A percentile compares a stretch with the other conserved stretches of the same genome.
Evolutionary conservation across 2,329 filamentous ascomycete species (phyloP).

Genomic region (Aspergillus hiratsukae): DNA sequence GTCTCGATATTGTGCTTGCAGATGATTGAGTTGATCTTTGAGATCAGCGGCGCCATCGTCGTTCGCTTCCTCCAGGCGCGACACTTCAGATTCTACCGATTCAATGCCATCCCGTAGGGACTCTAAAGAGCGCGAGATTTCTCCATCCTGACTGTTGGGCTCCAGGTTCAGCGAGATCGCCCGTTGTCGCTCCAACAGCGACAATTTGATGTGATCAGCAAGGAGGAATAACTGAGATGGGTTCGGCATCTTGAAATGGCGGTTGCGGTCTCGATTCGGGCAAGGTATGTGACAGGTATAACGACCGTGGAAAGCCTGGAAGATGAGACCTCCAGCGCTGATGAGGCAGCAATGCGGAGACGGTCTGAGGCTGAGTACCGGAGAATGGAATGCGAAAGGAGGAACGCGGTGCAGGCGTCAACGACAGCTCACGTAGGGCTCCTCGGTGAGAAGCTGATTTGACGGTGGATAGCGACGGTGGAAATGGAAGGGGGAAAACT

Average conservation of each 20-base stretch:
- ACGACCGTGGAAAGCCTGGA: background rate
- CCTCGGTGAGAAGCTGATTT: background rate
- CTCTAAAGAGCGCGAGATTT: slow-evolving; percentile 83
- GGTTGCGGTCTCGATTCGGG: background rate
- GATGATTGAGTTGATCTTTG: slow-evolving; percentile 60
- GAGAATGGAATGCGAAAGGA: background rate
- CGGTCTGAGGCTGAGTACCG: background rate
- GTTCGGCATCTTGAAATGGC: slow-evolving; percentile 45
- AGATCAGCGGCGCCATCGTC: slow-evolving; percentile 51
- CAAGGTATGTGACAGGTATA: background rate
- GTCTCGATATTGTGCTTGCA: slow-evolving; percentile 71
- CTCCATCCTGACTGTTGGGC: slow-evolving; percentile 75
- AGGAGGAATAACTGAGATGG: slow-evolving; percentile 80
- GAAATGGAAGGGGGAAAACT: background rate
- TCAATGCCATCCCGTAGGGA: slow-evolving; percentile 78
- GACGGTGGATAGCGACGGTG: background rate
- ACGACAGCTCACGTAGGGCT: background rate
- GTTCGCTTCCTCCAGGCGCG: slow-evolving; percentile 56
- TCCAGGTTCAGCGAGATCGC: slow-evolving; percentile 76
- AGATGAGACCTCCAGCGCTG: background rate
- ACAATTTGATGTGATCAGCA: slow-evolving; percentile 95
- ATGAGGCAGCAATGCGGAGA: background rate
- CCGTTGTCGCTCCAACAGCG: slow-evolving; percentile 84
- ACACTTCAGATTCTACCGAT: slow-evolving; percentile 60
- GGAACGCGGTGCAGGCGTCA: background rate